These are phyloP conservation scores for Fusarium mundagurra DNA, from an alignment of 2,329 filamentous ascomycete species.

Conservation along the genomic window DNA sequence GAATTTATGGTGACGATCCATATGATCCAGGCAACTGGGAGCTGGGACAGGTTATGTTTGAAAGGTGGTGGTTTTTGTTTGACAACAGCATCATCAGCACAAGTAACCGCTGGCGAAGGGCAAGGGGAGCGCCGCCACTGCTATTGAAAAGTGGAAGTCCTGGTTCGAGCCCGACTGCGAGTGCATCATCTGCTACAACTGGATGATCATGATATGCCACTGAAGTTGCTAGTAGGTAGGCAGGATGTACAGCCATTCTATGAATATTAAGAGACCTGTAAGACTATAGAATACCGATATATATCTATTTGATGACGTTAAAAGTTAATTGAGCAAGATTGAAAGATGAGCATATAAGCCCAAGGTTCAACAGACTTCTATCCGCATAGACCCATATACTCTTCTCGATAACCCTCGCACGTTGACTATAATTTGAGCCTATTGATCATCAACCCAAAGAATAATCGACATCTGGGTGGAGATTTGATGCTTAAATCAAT, in stretches of 20 bases:
- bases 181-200: background rate
- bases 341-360: background rate
- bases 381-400: background rate
- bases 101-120: slow-evolving; percentile 61
- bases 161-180: background rate
- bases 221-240: background rate
- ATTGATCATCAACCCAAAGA: background rate
- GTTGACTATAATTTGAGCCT: background rate
- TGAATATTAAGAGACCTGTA: background rate
- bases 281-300: background rate
- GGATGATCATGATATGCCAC: background rate
- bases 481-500: background rate
- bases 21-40: slow-evolving; percentile 63
- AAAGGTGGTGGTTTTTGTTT: slow-evolving; percentile 70
- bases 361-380: background rate
- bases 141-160: slow-evolving; percentile 21
- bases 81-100: slow-evolving; percentile 62
- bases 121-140: slow-evolving; percentile 55
- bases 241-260: no score
- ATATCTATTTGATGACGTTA: background rate
- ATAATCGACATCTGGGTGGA: background rate
- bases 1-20: slow-evolving; percentile 61
- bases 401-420: background rate
- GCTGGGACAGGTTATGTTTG: slow-evolving; percentile 66
- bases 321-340: background rate